Base-by-base conservation (phyloP, 2,329 filamentous ascomycete species). In the Tolypocladium ovalisporum region DNA sequence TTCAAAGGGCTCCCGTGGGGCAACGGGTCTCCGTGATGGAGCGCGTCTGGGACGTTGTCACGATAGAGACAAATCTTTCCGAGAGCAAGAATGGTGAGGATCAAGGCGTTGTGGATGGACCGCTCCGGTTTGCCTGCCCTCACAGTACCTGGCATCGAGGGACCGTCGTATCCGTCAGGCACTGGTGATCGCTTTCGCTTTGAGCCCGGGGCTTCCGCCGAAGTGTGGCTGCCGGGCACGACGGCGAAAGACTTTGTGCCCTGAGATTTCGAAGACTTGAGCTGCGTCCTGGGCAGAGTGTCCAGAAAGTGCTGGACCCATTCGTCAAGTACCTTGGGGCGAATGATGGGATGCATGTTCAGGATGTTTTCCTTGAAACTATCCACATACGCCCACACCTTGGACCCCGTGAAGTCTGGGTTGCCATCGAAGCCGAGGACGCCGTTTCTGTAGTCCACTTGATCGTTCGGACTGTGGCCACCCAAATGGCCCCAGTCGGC, bases 71-170 rank as follows among this genome's bases (percentile, higher is more conserved):
- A 93, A 15, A 97, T 88, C 66, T 90, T 91, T 22, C 94, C 94
- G 7, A 99, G 75, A 0, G 93, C 93, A 56, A 97, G 78, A 1
- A 96, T 84, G 4, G 93, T 78, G 2, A 97, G 79, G 1, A 97
- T 83, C 42, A 97, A 79, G 0, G 91, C 91, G 63, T 89, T 96
- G 56, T 85, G 81, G 19, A 94, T 84, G 9, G 87, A 90, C 55
- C 86, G 78, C 62, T 80, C 81, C 3, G 83, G 83, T 57, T 76
- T 76, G 3, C 77, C 75, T 8, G 74, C 71, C 62, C 78, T 80
- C 37, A 60, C 60, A 36, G 59, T 60, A 22, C 61, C 60, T 59
- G 72, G 60, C 54, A 66, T 72, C 62, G 65, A 60, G 37, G 67
- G 63, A 37, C 57, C 58, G 24, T 72, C 69, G 7, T 65, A 62